These are phyloP conservation scores for Cunninghamia lanceolata DNA, from an alignment of 75 land plant species.

Conservation along the genomic window DNA sequence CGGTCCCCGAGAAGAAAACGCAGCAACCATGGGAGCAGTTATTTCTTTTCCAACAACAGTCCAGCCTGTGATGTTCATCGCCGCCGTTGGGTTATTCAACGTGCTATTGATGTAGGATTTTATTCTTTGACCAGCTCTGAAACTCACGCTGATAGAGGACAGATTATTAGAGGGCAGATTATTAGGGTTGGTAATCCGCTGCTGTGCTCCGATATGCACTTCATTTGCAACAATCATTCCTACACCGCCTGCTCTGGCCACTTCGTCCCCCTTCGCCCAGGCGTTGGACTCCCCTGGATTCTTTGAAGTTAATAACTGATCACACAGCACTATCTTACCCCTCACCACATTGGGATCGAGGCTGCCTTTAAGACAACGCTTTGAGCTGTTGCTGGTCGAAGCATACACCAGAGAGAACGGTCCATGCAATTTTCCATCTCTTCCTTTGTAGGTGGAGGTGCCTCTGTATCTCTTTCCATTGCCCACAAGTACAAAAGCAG, in stretches of 20 bases:
- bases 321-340: conserved; percentile 79
- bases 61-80: conserved; percentile 46
- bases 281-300: conserved; percentile 37
- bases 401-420: conserved; percentile 55
- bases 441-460: conserved; percentile 65
- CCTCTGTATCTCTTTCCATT: conserved; percentile 49
- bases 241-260: conserved; percentile 62
- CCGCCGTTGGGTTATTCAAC: conserved; percentile 34
- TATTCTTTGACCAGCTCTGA: conserved; percentile 36
- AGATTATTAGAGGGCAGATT: conserved; percentile 27
- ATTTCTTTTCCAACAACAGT: conserved; percentile 40
- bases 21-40: conserved; percentile 70
- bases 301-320: conserved; percentile 15
- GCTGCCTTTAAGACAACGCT: conserved; percentile 55
- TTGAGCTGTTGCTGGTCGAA: conserved; percentile 35
- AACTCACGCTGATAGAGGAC: conserved; percentile 58
- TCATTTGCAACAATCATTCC: conserved; percentile 76
- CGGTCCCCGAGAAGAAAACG: conserved; percentile 86
- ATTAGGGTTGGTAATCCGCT: conserved; percentile 35
- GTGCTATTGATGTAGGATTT: conserved; percentile 38
- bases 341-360: conserved; percentile 41
- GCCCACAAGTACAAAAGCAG: conserved; percentile 58
- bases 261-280: conserved; percentile 63
- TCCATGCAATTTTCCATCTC: conserved; percentile 12
- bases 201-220: conserved; percentile 60